phyloP scores from a whole-genome alignment of 768 basidiomycete genomes.

The Hydnomerulius pinastri region DNA sequence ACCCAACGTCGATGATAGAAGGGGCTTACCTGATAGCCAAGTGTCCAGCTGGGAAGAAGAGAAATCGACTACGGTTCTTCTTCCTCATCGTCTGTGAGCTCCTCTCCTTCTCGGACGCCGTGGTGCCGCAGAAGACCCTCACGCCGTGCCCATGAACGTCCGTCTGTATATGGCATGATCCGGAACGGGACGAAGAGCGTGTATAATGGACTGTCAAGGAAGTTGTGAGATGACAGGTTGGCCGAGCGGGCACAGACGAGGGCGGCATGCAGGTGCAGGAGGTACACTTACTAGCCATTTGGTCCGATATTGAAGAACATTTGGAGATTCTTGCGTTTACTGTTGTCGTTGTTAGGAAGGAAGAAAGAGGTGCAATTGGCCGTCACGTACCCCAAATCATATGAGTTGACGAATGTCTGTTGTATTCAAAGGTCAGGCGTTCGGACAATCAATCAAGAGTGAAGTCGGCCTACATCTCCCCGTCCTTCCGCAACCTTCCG shows the following conservation, averaged over 20 bases:
- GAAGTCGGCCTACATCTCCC: conserved; percentile 56
- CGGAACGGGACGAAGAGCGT: conserved; percentile 85
- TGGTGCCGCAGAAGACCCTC: conserved; percentile 62
- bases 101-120: conserved; percentile 74
- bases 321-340: conserved; percentile 65
- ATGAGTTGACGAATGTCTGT: conserved; percentile 86
- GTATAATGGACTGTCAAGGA: conserved; percentile 56
- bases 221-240: not conserved
- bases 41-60: not conserved
- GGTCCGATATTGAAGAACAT: conserved; percentile 87
- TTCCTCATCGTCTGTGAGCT: conserved; percentile 83
- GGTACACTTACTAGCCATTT: conserved; percentile 71
- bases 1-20: too few species aligned
- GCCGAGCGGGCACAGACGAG: not conserved
- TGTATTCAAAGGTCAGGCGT: not conserved
- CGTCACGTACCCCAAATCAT: conserved; percentile 73
- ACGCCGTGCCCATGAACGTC: conserved; percentile 74
- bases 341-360: conserved; percentile 19
- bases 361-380: not conserved
- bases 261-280: too few species aligned
- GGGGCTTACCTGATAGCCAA: conserved; percentile 11
- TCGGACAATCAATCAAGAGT: not conserved
- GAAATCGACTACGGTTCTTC: conserved; percentile 18
- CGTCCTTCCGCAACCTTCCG: conserved; percentile 63
- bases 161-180: conserved; percentile 82